These are phyloP conservation scores for Cyanophora paradoxa DNA, from an alignment of 78 protist species.

Conservation along the genomic window DNA sequence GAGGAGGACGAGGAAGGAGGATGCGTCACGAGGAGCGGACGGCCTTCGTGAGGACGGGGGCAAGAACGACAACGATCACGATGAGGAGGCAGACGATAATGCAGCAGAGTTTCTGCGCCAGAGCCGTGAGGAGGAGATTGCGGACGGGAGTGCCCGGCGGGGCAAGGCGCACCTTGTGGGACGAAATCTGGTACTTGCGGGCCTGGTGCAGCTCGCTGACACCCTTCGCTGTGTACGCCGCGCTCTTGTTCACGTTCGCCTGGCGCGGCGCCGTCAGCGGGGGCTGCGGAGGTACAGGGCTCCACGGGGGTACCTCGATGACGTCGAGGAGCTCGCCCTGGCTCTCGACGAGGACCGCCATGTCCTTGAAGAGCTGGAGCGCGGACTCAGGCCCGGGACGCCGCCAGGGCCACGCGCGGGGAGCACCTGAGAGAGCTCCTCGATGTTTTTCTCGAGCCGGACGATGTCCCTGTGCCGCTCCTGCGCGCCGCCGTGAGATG, in stretches of 20 bases:
- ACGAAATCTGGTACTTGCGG: not conserved
- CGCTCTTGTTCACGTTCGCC: not conserved
- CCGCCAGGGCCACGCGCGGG: too few relatives aligned
- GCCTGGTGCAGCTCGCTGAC: not conserved
- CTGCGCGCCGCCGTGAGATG: too few relatives aligned
- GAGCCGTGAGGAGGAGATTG: not conserved
- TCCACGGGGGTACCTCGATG: too few relatives aligned
- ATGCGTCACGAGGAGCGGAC: too few relatives aligned
- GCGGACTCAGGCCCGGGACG: too few relatives aligned
- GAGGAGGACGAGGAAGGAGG: too few relatives aligned
- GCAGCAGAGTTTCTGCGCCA: not conserved
- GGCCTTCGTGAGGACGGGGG: too few relatives aligned
- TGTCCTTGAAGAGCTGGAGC: not conserved
- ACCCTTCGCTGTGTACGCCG: not conserved
- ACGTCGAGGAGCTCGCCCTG: not conserved
- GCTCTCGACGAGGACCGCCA: not conserved
- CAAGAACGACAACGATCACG: not conserved
- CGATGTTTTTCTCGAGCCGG: not conserved
- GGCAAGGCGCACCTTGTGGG: not conserved
- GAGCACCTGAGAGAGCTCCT: not conserved
- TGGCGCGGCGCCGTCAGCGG: too few relatives aligned
- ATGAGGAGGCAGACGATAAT: not conserved
- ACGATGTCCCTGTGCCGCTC: not conserved
- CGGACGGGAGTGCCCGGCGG: not conserved
- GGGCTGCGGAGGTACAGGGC: too few relatives aligned